Percentiles rank a stretch among this genome's conserved stretches.
phyloP scores from a whole-genome alignment of 495 filamentous ascomycete genomes.

The Neurospora africana region DNA sequence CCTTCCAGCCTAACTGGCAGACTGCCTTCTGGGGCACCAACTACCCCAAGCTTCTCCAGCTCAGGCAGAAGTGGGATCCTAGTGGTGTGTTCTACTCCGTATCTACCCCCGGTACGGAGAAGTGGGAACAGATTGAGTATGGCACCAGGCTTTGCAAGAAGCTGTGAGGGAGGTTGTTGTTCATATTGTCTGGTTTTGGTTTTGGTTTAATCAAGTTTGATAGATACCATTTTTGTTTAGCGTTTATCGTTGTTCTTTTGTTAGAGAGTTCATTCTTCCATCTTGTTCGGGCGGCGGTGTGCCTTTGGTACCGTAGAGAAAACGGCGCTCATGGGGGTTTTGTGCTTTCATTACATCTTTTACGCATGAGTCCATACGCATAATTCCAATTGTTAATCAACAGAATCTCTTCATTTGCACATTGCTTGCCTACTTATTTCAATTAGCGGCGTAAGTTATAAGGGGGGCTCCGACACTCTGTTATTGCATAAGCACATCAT shows the following conservation, averaged over 20 bases:
- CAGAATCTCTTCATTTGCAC: neutral
- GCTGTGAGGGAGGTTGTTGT: slow-evolving; percentile 2
- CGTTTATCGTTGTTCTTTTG: neutral
- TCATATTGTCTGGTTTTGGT: neutral
- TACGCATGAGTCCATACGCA: neutral
- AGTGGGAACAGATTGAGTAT: slow-evolving; percentile 34
- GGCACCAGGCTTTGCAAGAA: slow-evolving; percentile 33
- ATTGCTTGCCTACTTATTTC: neutral
- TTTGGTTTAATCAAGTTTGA: neutral
- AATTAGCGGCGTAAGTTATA: neutral
- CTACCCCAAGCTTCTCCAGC: slow-evolving; percentile 32
- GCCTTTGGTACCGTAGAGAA: neutral
- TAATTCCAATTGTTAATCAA: neutral
- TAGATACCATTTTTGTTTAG: neutral
- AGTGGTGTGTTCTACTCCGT: slow-evolving; percentile 39
- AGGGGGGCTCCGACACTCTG: neutral
- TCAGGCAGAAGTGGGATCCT: slow-evolving; percentile 50
- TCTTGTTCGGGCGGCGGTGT: neutral
- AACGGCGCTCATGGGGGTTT: neutral
- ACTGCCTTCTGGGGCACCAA: slow-evolving; percentile 43
- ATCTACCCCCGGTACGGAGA: slow-evolving; percentile 33
- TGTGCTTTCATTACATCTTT: neutral
- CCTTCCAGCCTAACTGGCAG: slow-evolving; percentile 46
- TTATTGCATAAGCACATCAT: neutral
- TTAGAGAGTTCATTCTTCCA: neutral